Percentiles rank a stretch among this genome's conserved stretches.
phyloP scores from a whole-genome alignment of 2,329 filamentous ascomycete species.

The Aquanectria penicillioides region DNA sequence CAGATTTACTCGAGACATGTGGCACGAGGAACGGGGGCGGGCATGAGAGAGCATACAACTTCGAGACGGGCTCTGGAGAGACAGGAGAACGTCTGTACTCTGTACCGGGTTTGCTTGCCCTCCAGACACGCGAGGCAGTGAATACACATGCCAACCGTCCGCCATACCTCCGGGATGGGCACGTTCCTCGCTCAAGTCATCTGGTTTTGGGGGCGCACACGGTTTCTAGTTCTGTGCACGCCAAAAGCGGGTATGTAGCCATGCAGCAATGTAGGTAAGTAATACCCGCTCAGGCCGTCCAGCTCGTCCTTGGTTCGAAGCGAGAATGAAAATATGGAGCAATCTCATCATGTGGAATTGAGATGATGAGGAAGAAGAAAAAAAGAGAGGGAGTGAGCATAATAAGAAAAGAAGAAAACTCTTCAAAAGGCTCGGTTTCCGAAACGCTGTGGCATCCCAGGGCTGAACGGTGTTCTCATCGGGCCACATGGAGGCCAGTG shows the following conservation, averaged over 20 bases:
- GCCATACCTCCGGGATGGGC: constrained; percentile 30
- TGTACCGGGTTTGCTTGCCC: constrained; percentile 17
- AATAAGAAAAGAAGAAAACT: constrained; percentile 12
- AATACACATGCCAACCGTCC: constrained; percentile 37
- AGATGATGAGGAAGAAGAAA: no score
- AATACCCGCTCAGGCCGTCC: not conserved
- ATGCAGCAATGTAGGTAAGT: constrained; percentile 2
- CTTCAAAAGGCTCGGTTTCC: constrained; percentile 17
- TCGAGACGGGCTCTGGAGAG: constrained; percentile 7
- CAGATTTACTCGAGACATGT: constrained; percentile 26
- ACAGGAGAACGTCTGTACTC: constrained; percentile 1
- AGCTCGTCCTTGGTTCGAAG: not conserved
- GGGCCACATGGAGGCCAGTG: constrained; percentile 28
- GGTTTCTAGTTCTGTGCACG: no score
- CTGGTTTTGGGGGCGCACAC: constrained; percentile 1
- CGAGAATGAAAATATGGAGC: constrained; percentile 2
- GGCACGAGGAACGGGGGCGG: constrained; percentile 7
- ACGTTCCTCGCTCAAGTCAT: constrained; percentile 33
- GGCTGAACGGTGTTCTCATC: constrained; percentile 14
- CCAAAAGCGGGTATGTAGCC: not conserved
- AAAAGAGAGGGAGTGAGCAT: constrained; percentile 7
- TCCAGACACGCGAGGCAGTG: constrained; percentile 29
- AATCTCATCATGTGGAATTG: constrained; percentile 1
- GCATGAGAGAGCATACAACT: not conserved
- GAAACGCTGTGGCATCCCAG: constrained; percentile 24